Base-by-base conservation (phyloP, 352 stramenopile genomes). In the Phytopythium delawarense region DNA sequence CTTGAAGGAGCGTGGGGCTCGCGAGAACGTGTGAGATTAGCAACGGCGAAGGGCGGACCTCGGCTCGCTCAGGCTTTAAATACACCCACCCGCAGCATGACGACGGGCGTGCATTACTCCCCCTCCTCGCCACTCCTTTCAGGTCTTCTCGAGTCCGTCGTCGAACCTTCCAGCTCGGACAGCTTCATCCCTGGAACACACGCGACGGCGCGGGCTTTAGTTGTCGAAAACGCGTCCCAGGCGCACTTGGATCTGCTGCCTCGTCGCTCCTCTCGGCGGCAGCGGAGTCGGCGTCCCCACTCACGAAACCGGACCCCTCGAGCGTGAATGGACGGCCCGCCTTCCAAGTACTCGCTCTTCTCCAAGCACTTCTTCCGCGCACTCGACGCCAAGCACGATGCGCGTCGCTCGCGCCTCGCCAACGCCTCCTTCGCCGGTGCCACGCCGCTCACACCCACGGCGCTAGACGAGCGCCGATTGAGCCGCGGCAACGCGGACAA, bases 351-450 rank as follows among this genome's bases (percentile, higher is more conserved):
- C 49, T 70, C 65, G 4, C 57, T 69, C 61, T 66, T 69, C 49
- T 71, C 61, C 39, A 64, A 69, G 35, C 64, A 69, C 55, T 77
- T 75, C 58, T 79, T 76, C 59, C 49, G 65, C 28, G 40, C 56
- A 2, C 53, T 37, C 11, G 53, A 49, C 11, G 37, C 2, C 13
- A 25, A 20, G 37, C 37, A 51, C 18, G 63, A 25, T 56, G 66
- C 12, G 7, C 61, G 73, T 21, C 64, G 37, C 37, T 45, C 73
- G 46, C 58, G 62, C 25, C 45, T 76, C 4, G 60, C 61, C 37
- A 54, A 60, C 55, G 62, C 63, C 37, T 70, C 71, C 20, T 76
- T 76, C 58, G 44, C 34, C 18, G 56, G 51, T 0, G 8, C 2
- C n/a, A 42, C 53, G 8, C 42, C 50, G 2, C 15, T 35, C 1